phyloP scores from a whole-genome alignment of 805 yeast genomes.

The Candida adriatica region DNA sequence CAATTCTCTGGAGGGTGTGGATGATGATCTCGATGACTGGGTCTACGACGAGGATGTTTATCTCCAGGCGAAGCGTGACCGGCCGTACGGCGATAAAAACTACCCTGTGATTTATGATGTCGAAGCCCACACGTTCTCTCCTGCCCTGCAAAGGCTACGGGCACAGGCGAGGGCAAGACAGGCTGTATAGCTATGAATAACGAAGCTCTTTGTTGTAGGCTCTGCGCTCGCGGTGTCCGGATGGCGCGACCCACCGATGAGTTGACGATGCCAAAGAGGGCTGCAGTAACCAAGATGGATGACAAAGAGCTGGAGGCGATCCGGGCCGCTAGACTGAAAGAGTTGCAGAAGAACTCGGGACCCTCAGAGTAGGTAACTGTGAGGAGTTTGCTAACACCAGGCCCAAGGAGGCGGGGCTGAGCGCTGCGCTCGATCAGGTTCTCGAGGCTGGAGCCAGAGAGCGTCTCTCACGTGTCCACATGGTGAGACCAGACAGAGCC shows the following conservation, averaged over 20 bases:
- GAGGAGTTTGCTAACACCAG: constrained; percentile 10
- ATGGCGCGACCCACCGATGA: too few relatives aligned
- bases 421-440: constrained; percentile 49
- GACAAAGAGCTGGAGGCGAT: constrained; percentile 84
- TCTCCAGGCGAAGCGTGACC: constrained; percentile 26
- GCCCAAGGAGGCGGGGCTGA: constrained; percentile 5
- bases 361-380: constrained; percentile 17
- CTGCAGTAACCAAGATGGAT: constrained; percentile 69
- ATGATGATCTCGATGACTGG: constrained; percentile 23
- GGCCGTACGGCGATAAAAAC: constrained; percentile 33
- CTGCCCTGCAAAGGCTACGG: constrained; percentile 22
- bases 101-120: constrained; percentile 34
- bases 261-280: too few relatives aligned
- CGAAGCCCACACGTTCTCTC: constrained; percentile 22
- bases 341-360: constrained; percentile 57
- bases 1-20: constrained; percentile 6
- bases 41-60: constrained; percentile 30
- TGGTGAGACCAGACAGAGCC: constrained; percentile 91
- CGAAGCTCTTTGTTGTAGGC: neutral
- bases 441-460: constrained; percentile 83
- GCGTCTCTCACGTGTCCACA: constrained; percentile 73
- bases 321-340: constrained; percentile 86
- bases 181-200: constrained; percentile 1
- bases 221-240: neutral
- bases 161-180: constrained; percentile 15